Base-by-base conservation (phyloP, 2,329 filamentous ascomycete genomes). In the Dactylellina parvicollis region DNA sequence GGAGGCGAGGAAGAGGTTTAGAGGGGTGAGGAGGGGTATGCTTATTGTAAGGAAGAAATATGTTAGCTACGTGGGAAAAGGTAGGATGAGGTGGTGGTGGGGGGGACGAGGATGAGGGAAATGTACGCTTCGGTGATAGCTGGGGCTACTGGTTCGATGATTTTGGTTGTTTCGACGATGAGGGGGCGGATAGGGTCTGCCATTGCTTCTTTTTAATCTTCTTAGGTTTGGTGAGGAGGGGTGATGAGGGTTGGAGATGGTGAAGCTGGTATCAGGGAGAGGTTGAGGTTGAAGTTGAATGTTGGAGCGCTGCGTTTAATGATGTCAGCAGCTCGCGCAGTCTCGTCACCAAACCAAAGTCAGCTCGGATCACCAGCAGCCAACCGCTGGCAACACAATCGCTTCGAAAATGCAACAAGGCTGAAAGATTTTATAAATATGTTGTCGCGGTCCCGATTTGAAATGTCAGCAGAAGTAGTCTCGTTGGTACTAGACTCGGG, bases 1-100 rank as follows among this genome's bases (percentile, higher is more conserved):
- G 77, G 82, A 81, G 78, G 86, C 77, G 77, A 90, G 85, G 79
- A 89, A 80, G 74, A 86, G 74, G 82, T 90, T 90, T 78, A 90
- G 83, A 3, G 88, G 88, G 0, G 87, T 89, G 75, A 85, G 76
- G 79, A 89, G 70, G 32, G 75, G 61, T 44, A 76, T 57, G n/a
- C 76, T 77, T 4, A 5, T 7, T 14, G 28, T 32, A 12, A 10
- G 20, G 16, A 16, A 4, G 26, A 42, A 36, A 40, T 4, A 7
- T 16, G 32, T 20, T 38, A 52, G 34, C 7, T 50, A 7, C 20
- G 18, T 14, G 12, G 14, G 36, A 5, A n/a, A 9, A 30, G 24
- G 30, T 14, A 44, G 3, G 14, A 47, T 47, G 32, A 24, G 26
- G 3, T 20, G 8, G 32, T 36, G 20, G 28, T n/a, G 16, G 40